Evolutionary conservation across 2,329 filamentous ascomycete species (phyloP), one percentile per base, ranked within the genome.

Genomic region (Calonectria fujianensis): DNA sequence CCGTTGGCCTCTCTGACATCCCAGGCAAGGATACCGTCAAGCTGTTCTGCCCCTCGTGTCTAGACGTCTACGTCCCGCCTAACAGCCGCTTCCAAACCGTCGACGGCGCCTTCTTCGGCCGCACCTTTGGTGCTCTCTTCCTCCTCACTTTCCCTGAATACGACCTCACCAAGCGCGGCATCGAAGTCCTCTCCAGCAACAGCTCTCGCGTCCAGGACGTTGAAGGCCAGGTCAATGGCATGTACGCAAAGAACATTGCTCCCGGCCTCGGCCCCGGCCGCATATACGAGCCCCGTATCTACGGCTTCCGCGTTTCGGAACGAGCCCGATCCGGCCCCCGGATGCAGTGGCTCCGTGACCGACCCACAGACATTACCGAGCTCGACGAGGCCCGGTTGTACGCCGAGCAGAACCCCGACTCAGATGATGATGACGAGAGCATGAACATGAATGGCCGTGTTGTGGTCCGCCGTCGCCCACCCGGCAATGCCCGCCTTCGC

Each of bases 131-230:
- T 75, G 96, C 96, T 59, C 92, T 99, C 74, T 99, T 99, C 88
- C 95, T 99, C 84, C 96, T 99, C 89, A 99, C 96, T 50, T 99
- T 98, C 85, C 96, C 97, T 45, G 97, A 99, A 83, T 94, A 98
- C 82, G 96, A 98, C 80, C 92, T 98, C 74, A 93, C 93, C 39
- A 93, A 94, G 82, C 92, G 92, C 80, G 93, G 93, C 72, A 87
- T 89, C 69, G 90, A 93, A 65, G 87, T 90, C n/a, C 86, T 94
- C 71, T 84, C 85, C 76, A 80, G 79, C 77, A 76, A 78, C 32
- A 80, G 79, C 67, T 82, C 85, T 37, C 82, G 84, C 27, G 77
- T 85, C 41, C 75, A 85, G 50, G 84, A 84, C 3, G 87, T 88
- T 32, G 89, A 91, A 27, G 83, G 84, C 11, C 88, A 90, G 77